Evolutionary conservation across 441 rosid species (phyloP).

Genomic region (Corymbia calophylla): DNA sequence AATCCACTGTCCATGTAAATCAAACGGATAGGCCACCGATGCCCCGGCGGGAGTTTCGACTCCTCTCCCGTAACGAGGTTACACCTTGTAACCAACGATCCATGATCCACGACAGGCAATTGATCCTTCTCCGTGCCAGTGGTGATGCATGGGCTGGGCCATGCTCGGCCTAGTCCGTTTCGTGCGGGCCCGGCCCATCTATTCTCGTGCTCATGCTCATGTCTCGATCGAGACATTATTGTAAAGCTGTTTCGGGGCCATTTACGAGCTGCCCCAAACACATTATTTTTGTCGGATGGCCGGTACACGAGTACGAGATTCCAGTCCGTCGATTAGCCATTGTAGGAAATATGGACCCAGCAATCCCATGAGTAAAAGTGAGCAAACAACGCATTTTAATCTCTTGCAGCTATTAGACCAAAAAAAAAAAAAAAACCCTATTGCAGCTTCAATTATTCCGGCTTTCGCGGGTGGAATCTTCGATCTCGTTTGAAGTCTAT

Average conservation of each 20-base stretch:
- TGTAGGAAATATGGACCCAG: neutral
- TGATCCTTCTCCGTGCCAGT: neutral
- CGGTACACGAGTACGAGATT: accelerated
- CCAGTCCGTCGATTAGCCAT: neutral
- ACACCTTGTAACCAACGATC: neutral
- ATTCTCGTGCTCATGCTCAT: neutral
- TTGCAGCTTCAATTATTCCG: neutral
- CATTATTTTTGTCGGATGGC: neutral
- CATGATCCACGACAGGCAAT: neutral
- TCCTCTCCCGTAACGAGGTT: neutral
- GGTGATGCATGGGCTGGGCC: neutral
- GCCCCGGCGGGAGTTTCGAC: neutral
- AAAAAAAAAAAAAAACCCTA: no score
- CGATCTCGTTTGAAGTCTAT: neutral
- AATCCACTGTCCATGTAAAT: neutral
- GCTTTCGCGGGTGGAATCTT: neutral
- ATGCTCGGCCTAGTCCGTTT: neutral
- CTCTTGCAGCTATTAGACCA: neutral
- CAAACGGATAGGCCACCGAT: neutral
- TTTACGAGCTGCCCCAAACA: neutral
- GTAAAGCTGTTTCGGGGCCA: neutral
- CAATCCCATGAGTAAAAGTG: neutral
- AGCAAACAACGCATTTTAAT: neutral
- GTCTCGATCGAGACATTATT: neutral
- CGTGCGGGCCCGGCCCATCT: neutral